Conservation (phyloP, 257 asterid species). For the Solanum arcanum region DNA sequence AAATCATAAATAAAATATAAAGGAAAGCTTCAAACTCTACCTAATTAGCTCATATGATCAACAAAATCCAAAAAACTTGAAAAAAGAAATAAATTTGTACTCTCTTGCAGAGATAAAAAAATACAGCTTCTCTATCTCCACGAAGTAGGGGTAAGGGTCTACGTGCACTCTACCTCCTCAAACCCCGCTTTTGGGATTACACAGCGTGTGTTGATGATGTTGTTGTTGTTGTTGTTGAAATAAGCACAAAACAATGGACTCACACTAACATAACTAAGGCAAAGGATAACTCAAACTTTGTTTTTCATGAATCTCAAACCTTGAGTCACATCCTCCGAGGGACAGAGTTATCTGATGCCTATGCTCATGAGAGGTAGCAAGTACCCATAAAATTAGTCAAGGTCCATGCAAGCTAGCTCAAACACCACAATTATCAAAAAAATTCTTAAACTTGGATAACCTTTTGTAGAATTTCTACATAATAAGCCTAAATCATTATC, state of each 20-base stretch:
- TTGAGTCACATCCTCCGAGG: neutral
- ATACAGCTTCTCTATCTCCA: too few species aligned
- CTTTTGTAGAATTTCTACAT: neutral
- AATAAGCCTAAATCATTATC: neutral
- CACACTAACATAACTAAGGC: conserved; percentile 10
- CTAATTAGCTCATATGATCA: neutral
- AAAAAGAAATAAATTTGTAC: neutral
- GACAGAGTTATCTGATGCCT: neutral
- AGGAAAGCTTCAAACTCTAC: neutral
- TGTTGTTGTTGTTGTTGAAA: too few species aligned
- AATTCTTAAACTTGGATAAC: neutral
- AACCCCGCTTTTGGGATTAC: neutral
- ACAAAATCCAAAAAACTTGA: neutral
- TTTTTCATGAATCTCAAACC: conserved; percentile 20
- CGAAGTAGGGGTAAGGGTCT: neutral
- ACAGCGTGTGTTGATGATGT: neutral
- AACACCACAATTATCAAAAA: neutral
- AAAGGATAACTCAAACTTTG: conserved; percentile 46
- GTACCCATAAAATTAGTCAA: neutral
- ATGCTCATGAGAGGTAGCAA: neutral
- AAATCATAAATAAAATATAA: neutral
- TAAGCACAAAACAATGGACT: neutral
- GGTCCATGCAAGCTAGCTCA: neutral
- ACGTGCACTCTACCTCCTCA: neutral
- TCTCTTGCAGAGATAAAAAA: neutral